phyloP scores from a whole-genome alignment of 768 basidiomycete genomes.

The Kwoniella sp. region DNA sequence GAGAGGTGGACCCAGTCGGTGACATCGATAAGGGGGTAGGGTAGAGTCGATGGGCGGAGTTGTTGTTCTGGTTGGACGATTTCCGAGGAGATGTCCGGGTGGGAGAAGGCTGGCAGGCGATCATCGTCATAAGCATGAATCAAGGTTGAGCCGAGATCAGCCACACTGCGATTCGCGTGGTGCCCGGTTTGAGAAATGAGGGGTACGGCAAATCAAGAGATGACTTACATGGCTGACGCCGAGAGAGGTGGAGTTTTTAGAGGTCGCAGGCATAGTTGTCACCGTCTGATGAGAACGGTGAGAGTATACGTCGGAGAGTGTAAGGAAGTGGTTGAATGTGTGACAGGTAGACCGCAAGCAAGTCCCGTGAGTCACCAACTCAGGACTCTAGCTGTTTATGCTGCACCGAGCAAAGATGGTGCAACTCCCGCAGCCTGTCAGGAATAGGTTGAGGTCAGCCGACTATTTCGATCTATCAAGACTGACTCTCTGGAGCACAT shows the following conservation, averaged over 20 bases:
- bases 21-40: conserved; percentile 45
- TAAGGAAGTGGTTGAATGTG: too few relatives aligned
- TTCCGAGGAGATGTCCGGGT: conserved; percentile 27
- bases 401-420: too few relatives aligned
- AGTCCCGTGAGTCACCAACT: too few relatives aligned
- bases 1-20: conserved; percentile 18
- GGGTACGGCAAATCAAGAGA: neutral
- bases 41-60: conserved; percentile 14
- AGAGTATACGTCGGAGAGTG: neutral
- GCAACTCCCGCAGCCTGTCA: too few relatives aligned
- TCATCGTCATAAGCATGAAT: neutral
- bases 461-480: too few relatives aligned
- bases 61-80: conserved; percentile 5
- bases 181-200: neutral
- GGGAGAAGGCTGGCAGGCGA: conserved; percentile 15
- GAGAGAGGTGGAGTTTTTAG: neutral
- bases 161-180: neutral
- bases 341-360: too few relatives aligned
- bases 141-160: neutral
- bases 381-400: too few relatives aligned
- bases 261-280: neutral
- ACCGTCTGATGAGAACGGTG: conserved; percentile 5
- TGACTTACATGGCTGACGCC: conserved; percentile 8
- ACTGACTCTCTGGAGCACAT: too few relatives aligned
- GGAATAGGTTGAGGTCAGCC: too few relatives aligned